Evolutionary conservation across 148 eudicot genomes (phyloP).

Genomic region (Vaccinium corymbosum): DNA sequence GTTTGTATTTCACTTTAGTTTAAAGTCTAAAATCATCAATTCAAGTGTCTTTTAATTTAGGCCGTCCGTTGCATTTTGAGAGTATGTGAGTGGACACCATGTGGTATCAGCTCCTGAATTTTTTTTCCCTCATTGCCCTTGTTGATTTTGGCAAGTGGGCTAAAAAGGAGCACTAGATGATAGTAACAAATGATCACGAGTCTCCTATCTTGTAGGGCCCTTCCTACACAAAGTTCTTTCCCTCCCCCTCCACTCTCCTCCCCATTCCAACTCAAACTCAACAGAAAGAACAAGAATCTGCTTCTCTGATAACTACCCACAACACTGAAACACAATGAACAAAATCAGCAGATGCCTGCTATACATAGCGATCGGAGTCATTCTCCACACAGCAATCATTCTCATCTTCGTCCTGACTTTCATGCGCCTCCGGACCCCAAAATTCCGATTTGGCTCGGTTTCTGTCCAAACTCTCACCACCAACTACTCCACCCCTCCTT

Average conservation of each 20-base stretch:
- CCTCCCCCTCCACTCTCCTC: not conserved
- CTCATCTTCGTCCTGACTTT: slow-evolving; percentile 6
- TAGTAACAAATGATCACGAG: too few relatives aligned
- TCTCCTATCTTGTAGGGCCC: too few relatives aligned
- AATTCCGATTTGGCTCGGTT: slow-evolving; percentile 1
- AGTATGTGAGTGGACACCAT: too few relatives aligned
- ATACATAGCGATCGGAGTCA: not conserved
- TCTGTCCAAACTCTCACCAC: not conserved
- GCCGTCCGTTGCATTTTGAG: too few relatives aligned
- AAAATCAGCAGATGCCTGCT: not conserved
- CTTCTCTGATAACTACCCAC: not conserved
- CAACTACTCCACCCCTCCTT: not conserved
- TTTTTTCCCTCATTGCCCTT: too few relatives aligned
- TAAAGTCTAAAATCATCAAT: too few relatives aligned
- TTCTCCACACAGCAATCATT: not conserved
- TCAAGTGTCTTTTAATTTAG: too few relatives aligned
- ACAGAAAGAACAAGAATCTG: not conserved
- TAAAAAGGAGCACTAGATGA: too few relatives aligned
- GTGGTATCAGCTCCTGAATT: too few relatives aligned
- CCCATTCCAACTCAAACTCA: not conserved
- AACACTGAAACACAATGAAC: not conserved
- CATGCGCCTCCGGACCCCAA: slow-evolving; percentile 7
- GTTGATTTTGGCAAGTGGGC: too few relatives aligned
- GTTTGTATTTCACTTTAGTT: too few relatives aligned
- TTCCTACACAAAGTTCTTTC: not conserved